Percentiles rank a stretch among this genome's conserved stretches.
These are phyloP conservation scores for Pseudotulostoma volvatum DNA, from an alignment of 495 filamentous ascomycete genomes.

Conservation along the genomic window DNA sequence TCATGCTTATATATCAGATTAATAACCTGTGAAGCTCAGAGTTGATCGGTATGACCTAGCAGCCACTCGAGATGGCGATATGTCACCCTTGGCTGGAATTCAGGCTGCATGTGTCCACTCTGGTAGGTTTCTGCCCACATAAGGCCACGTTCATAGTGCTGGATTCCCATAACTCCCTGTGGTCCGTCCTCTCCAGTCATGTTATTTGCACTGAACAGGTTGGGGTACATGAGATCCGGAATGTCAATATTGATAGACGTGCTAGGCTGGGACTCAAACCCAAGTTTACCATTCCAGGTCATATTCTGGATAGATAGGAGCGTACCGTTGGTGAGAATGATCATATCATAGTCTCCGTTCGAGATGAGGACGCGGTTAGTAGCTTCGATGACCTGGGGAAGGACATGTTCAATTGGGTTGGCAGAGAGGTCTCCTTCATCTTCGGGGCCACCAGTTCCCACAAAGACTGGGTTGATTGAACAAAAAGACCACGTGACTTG, in stretches of 20 bases:
- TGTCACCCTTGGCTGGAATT: conserved; percentile 41
- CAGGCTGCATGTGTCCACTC: conserved; percentile 7
- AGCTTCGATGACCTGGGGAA: conserved; percentile 57
- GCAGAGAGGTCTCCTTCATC: conserved; percentile 23
- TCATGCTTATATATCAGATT: too few relatives aligned
- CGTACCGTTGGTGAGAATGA: conserved; percentile 48
- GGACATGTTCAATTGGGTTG: conserved; percentile 30
- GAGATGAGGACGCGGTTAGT: conserved; percentile 52
- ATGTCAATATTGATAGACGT: conserved; percentile 31
- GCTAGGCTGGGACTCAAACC: conserved; percentile 42
- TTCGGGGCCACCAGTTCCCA: conserved; percentile 29
- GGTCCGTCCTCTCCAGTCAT: conserved; percentile 18
- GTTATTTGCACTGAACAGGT: conserved; percentile 11
- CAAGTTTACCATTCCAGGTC: conserved; percentile 61
- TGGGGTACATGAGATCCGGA: conserved; percentile 43
- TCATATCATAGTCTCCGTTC: conserved; percentile 42
- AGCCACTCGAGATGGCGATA: conserved; percentile 56
- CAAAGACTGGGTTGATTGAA: conserved; percentile 35
- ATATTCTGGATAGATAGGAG: conserved; percentile 67
- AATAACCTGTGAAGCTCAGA: too few relatives aligned
- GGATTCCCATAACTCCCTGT: conserved; percentile 42
- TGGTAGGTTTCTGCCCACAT: conserved; percentile 14
- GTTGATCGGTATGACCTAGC: conserved; percentile 37
- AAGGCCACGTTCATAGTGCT: conserved; percentile 50
- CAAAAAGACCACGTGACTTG: conserved; percentile 46